These are phyloP conservation scores for Cucumis hystrix DNA, from an alignment of 306 rosid species.

Conservation along the genomic window DNA sequence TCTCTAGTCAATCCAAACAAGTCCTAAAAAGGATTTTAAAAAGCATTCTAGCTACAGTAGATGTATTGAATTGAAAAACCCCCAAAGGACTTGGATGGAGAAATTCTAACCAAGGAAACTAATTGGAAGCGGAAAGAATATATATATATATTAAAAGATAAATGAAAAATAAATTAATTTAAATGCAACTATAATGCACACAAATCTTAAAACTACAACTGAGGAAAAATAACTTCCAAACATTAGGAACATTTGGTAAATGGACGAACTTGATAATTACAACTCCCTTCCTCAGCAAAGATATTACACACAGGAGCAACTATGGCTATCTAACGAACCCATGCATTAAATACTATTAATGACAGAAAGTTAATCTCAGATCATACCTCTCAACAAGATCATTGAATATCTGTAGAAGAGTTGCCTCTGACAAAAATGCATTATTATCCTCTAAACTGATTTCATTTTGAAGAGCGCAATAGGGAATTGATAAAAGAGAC, in stretches of 20 bases:
- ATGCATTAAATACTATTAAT: not conserved
- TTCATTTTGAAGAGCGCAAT: slow-evolving; percentile 34
- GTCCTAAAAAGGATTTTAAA: too few relatives aligned
- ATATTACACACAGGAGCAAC: not conserved
- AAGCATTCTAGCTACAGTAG: too few relatives aligned
- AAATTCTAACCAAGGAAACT: too few relatives aligned
- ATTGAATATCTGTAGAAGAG: slow-evolving; percentile 49
- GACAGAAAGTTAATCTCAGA: slow-evolving; percentile 2
- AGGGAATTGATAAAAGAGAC: slow-evolving; percentile 62
- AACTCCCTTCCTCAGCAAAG: not conserved
- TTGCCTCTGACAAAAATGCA: slow-evolving; percentile 36
- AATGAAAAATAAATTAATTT: too few relatives aligned
- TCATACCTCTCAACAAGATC: slow-evolving; percentile 82
- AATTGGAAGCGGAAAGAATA: too few relatives aligned
- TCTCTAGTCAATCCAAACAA: too few relatives aligned
- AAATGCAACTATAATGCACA: too few relatives aligned
- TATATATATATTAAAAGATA: too few relatives aligned
- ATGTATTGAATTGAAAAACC: too few relatives aligned
- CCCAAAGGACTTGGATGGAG: too few relatives aligned
- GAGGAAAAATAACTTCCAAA: not conserved
- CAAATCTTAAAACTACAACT: too few relatives aligned
- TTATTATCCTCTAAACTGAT: slow-evolving; percentile 24
- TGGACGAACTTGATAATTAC: not conserved
- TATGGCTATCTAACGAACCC: not conserved
- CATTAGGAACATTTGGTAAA: not conserved